These are phyloP conservation scores for Oryza punctata DNA, from an alignment of 176 grass and related monocot species.

Conservation along the genomic window DNA sequence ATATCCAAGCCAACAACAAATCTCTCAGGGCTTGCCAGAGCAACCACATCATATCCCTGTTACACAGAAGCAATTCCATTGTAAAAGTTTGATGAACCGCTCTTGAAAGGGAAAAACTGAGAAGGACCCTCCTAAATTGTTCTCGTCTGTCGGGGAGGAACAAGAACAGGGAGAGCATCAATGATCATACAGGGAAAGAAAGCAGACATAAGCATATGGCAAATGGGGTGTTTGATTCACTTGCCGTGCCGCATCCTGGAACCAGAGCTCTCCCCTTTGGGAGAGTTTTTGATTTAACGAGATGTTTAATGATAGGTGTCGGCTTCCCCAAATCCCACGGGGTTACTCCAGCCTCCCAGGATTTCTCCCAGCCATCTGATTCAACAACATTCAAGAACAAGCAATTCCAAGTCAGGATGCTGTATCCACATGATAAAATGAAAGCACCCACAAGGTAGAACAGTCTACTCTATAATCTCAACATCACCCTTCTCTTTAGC, in stretches of 20 bases:
- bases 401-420: background rate
- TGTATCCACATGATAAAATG: too few species aligned
- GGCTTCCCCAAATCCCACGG: constrained; percentile 89
- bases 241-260: constrained; percentile 83
- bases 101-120: background rate
- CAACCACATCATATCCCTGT: constrained; percentile 87
- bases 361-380: constrained; percentile 78
- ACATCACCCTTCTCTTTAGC: background rate
- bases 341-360: constrained; percentile 68
- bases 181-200: background rate
- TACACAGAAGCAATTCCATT: constrained; percentile 31
- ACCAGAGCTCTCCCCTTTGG: constrained; percentile 82
- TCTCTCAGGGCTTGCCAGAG: constrained; percentile 59
- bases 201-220: background rate
- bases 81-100: background rate
- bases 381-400: constrained; percentile 14
- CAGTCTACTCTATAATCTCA: background rate
- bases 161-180: background rate
- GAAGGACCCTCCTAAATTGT: background rate
- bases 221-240: background rate
- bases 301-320: constrained; percentile 59
- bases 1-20: constrained; percentile 89
- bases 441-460: background rate
- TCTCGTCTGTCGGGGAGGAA: background rate
- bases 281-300: constrained; percentile 66